These are phyloP conservation scores for Aspergillus sp. DNA, from an alignment of 2,329 filamentous ascomycete genomes.

Conservation along the genomic window DNA sequence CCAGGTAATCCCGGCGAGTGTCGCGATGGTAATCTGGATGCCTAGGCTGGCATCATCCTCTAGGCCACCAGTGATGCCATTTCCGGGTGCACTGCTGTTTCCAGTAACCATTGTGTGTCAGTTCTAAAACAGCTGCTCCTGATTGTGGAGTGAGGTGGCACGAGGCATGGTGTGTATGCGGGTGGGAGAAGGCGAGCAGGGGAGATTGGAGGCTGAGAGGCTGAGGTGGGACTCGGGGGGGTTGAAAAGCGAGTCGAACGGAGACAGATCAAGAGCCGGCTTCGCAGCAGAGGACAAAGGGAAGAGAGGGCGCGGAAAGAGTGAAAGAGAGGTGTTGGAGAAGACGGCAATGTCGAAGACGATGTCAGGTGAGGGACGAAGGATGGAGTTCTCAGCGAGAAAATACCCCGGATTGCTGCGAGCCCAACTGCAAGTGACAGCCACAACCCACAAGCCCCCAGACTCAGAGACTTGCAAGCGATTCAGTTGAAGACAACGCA, in stretches of 20 bases:
- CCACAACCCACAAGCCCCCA: neutral
- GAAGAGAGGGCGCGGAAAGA: neutral
- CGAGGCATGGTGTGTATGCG: constrained; percentile 11
- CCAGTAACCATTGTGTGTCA: constrained; percentile 26
- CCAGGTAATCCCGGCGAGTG: constrained; percentile 49
- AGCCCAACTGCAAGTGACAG: neutral
- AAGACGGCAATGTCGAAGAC: neutral
- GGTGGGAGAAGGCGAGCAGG: constrained; percentile 2
- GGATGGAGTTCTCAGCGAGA: neutral
- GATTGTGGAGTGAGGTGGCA: neutral
- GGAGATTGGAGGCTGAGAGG: neutral
- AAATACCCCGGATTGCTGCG: constrained; percentile 6
- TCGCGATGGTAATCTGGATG: constrained; percentile 45
- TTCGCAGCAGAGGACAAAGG: neutral
- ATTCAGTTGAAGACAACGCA: too few species aligned
- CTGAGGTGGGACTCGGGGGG: constrained; percentile 1
- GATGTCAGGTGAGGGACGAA: neutral
- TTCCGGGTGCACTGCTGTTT: constrained; percentile 23
- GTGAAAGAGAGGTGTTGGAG: neutral
- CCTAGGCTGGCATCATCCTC: constrained; percentile 33
- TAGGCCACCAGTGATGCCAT: constrained; percentile 42
- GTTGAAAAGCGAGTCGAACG: constrained; percentile 12
- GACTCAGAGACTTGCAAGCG: neutral
- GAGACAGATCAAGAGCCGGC: neutral
- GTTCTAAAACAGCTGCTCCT: constrained; percentile 5